These are phyloP conservation scores for Acorus gramineus DNA, from an alignment of 106 monocot genomes.

Conservation along the genomic window DNA sequence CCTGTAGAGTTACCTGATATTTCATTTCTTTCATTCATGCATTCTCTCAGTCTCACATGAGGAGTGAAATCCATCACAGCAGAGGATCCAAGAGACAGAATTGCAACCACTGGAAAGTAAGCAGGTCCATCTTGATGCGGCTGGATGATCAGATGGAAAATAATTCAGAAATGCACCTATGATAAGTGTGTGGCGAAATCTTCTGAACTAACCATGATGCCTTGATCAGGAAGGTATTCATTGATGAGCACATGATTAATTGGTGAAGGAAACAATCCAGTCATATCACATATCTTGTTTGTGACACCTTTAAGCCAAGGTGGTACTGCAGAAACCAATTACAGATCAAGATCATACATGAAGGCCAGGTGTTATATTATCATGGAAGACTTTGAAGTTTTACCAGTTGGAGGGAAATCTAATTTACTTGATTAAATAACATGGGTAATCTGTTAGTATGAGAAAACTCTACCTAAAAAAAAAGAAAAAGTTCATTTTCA, in stretches of 20 bases:
- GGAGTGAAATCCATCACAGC: conserved; percentile 76
- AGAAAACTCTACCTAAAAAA: too few species aligned
- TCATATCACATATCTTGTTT: conserved; percentile 41
- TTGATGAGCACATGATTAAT: conserved; percentile 98
- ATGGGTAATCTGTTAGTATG: too few species aligned
- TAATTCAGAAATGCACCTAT: not conserved
- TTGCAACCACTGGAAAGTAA: conserved; percentile 89
- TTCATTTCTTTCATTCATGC: conserved; percentile 1
- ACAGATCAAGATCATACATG: too few species aligned
- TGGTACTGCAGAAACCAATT: conserved; percentile 56
- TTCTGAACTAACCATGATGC: conserved; percentile 77
- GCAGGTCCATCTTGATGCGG: conserved; percentile 98
- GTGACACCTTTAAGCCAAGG: conserved; percentile 74
- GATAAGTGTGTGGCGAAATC: not conserved
- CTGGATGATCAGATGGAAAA: conserved; percentile 22
- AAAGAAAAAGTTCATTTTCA: too few species aligned
- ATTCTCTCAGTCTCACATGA: conserved; percentile 31
- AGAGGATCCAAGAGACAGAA: conserved; percentile 73
- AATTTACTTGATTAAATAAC: too few species aligned
- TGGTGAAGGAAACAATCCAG: conserved; percentile 70
- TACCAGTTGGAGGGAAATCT: too few species aligned
- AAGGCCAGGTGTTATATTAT: too few species aligned
- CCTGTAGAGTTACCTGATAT: conserved; percentile 1
- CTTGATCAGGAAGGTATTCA: conserved; percentile 89
- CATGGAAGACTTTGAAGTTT: too few species aligned